Conservation (phyloP, 208 protist genomes). For the Phytomonas sp. region DNA sequence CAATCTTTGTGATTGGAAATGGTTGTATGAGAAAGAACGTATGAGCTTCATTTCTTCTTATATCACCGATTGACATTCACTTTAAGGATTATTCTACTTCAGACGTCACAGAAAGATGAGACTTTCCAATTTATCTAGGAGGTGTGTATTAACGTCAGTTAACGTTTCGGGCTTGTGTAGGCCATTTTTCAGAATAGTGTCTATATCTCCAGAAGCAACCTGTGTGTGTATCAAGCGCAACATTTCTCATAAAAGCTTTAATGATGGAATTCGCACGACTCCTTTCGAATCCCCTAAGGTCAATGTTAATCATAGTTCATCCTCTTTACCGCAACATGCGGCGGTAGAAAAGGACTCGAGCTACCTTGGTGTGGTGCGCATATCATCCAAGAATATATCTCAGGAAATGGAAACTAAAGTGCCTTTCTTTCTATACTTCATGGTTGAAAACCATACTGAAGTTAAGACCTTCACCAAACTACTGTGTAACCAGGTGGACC, state of each 20-base stretch:
- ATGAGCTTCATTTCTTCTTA: not conserved
- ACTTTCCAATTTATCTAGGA: not conserved
- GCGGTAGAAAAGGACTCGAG: not conserved
- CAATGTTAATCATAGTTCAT: not conserved
- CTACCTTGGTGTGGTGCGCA: constrained; percentile 47
- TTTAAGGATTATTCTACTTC: not conserved
- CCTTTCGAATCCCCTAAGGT: not conserved
- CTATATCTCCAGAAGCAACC: not conserved
- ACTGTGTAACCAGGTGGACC: constrained; percentile 59
- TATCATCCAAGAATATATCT: constrained; percentile 63
- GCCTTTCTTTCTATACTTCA: constrained; percentile 79
- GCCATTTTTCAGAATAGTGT: not conserved
- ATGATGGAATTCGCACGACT: not conserved
- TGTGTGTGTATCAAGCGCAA: not conserved
- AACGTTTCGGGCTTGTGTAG: not conserved
- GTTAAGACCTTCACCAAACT: constrained; percentile 56
- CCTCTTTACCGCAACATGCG: not conserved
- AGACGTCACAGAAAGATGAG: not conserved
- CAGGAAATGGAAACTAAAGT: constrained; percentile 66
- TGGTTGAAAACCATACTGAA: constrained; percentile 62
- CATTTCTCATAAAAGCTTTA: not conserved
- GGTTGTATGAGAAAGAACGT: not conserved
- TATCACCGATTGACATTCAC: not conserved
- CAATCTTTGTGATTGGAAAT: not conserved
- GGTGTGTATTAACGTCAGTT: not conserved